Evolutionary conservation across 129 eudicot genomes (phyloP).

Genomic region (Chrysanthemum makinoi): DNA sequence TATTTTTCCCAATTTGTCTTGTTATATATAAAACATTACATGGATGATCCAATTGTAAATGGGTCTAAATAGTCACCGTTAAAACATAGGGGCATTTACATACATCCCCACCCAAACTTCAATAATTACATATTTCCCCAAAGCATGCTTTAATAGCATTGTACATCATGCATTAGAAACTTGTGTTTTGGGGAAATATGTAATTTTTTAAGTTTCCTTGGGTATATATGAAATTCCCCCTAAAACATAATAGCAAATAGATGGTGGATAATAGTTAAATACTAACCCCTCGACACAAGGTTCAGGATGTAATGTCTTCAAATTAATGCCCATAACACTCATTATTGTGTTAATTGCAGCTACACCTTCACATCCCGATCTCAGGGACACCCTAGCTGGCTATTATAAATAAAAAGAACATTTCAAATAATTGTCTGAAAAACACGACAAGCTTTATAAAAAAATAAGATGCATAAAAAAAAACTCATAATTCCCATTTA

Average conservation of each 20-base stretch:
- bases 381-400: conserved; percentile 89
- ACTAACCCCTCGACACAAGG: conserved; percentile 99
- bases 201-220: no score
- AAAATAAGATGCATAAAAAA: not conserved
- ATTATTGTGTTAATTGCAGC: conserved; percentile 93
- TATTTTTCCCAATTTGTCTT: not conserved
- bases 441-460: not conserved
- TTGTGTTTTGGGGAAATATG: no score
- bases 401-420: conserved; percentile 29
- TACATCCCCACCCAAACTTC: no score
- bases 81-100: no score
- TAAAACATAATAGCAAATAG: not conserved
- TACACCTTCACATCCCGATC: conserved; percentile 86
- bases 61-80: not conserved
- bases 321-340: conserved; percentile 99
- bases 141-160: no score
- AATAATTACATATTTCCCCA: no score
- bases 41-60: not conserved
- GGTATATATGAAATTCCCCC: no score
- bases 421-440: not conserved
- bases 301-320: conserved; percentile 89
- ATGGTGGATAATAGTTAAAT: not conserved
- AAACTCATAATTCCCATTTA: not conserved
- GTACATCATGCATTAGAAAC: no score
- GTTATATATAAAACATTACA: not conserved